Evolutionary conservation across 306 rosid genomes (phyloP).

Genomic region (Cotoneaster glaucophyllus): DNA sequence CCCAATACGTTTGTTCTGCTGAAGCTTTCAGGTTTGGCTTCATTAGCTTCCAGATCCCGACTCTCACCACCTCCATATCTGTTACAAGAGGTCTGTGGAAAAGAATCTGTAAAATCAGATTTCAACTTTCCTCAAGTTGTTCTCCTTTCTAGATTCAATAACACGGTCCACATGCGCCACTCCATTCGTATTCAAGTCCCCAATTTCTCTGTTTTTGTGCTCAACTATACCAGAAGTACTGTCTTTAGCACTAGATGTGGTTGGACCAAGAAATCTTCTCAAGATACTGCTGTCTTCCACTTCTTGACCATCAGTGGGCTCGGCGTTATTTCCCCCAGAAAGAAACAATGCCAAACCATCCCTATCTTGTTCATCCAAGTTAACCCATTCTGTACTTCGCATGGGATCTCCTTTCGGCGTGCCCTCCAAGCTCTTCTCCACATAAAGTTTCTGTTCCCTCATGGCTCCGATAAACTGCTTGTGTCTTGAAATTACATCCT

Average conservation of each 20-base stretch:
- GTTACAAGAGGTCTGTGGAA: constrained; percentile 9
- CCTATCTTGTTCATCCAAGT: constrained; percentile 33
- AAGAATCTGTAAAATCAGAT: constrained; percentile 4
- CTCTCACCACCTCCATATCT: constrained; percentile 16
- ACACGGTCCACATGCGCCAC: constrained; percentile 3
- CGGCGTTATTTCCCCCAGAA: constrained; percentile 20
- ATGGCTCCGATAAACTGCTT: constrained; percentile 29
- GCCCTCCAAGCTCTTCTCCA: constrained; percentile 28
- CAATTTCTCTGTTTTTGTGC: constrained; percentile 12
- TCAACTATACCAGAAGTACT: constrained; percentile 1
- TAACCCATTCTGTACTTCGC: constrained; percentile 19
- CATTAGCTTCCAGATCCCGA: constrained; percentile 31
- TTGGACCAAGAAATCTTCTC: constrained; percentile 29
- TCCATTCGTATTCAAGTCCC: constrained; percentile 14
- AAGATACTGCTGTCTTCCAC: constrained; percentile 13
- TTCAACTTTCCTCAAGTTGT: constrained; percentile 13
- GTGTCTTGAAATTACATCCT: constrained; percentile 26
- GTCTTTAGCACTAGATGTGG: constrained; percentile 20
- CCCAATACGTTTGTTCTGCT: constrained; percentile 12
- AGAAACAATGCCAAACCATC: constrained; percentile 35
- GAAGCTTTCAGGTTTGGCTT: constrained; percentile 19
- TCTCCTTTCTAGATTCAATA: constrained; percentile 7
- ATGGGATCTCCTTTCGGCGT: constrained; percentile 7
- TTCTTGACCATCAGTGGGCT: constrained; percentile 7
- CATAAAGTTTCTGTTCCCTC: constrained; percentile 26